phyloP scores from a whole-genome alignment of 2,329 filamentous ascomycete genomes.

The Fusarium sororula region DNA sequence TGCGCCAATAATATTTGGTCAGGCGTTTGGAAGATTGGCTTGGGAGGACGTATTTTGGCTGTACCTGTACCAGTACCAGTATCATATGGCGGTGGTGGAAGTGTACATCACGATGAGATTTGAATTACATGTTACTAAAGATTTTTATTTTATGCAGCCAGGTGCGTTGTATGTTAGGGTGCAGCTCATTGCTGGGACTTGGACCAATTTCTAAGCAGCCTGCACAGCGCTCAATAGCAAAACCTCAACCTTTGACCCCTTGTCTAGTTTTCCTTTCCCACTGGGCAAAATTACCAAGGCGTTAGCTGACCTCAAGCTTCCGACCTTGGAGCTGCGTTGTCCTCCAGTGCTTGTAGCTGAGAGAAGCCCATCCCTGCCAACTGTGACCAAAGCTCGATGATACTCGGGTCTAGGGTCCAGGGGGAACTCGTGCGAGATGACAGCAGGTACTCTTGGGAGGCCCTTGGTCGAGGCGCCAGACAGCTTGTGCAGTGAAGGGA shows the following conservation, averaged over 20 bases:
- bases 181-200: conserved; percentile 21
- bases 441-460: conserved; percentile 76
- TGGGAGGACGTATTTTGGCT: conserved; percentile 46
- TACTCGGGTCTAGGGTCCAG: conserved; percentile 88
- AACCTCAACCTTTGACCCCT: conserved; percentile 78
- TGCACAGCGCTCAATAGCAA: conserved; percentile 74
- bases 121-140: conserved; percentile 40
- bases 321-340: conserved; percentile 89
- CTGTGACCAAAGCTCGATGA: conserved; percentile 81
- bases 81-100: conserved; percentile 43
- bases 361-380: conserved; percentile 72
- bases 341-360: conserved; percentile 85
- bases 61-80: conserved; percentile 50
- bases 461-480: conserved; percentile 74
- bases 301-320: conserved; percentile 89
- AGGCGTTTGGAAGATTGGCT: conserved; percentile 54
- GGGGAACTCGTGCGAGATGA: conserved; percentile 75
- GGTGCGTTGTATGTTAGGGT: conserved; percentile 32
- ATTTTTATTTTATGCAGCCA: conserved; percentile 25
- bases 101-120: conserved; percentile 48
- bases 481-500: conserved; percentile 83
- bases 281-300: conserved; percentile 80
- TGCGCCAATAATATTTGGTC: conserved; percentile 50
- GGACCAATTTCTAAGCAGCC: conserved; percentile 10
- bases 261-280: conserved; percentile 69